Percentiles rank a stretch among this genome's conserved stretches.
Evolutionary conservation across 768 basidiomycete genomes (phyloP).

Genomic region (Amyloporia xantha): DNA sequence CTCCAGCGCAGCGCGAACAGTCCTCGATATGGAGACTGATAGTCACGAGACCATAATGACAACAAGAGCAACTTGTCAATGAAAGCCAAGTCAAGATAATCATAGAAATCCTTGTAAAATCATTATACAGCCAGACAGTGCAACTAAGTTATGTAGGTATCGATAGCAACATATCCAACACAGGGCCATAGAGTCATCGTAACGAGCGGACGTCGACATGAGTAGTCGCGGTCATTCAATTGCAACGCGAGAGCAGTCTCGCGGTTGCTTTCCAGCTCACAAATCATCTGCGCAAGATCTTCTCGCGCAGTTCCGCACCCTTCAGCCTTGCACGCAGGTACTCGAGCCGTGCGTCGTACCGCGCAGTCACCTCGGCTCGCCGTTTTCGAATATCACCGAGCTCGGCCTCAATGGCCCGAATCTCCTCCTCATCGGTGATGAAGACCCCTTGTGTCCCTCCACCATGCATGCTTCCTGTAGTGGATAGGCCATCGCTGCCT

Average conservation of each 20-base stretch:
- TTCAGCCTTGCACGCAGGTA: conserved; percentile 79
- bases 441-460: conserved; percentile 9
- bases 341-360: conserved; percentile 73
- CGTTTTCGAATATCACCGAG: conserved; percentile 64
- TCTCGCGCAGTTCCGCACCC: conserved; percentile 79
- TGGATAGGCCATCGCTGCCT: conserved; percentile 5
- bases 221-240: neutral
- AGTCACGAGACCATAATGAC: neutral
- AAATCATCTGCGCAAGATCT: conserved; percentile 53
- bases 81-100: neutral
- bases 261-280: neutral
- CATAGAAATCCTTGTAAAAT: neutral
- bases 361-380: conserved; percentile 59
- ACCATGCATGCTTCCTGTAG: neutral
- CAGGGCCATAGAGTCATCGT: conserved; percentile 1
- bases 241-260: neutral
- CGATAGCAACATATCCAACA: conserved; percentile 1
- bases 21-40: neutral
- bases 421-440: conserved; percentile 28
- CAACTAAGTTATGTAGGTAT: neutral
- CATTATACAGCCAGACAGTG: neutral
- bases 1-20: neutral
- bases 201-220: conserved; percentile 2
- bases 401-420: conserved; percentile 43
- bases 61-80: neutral